These are phyloP conservation scores for Thielaviopsis ethacetica DNA, from an alignment of 2,329 filamentous ascomycete genomes.

Conservation along the genomic window DNA sequence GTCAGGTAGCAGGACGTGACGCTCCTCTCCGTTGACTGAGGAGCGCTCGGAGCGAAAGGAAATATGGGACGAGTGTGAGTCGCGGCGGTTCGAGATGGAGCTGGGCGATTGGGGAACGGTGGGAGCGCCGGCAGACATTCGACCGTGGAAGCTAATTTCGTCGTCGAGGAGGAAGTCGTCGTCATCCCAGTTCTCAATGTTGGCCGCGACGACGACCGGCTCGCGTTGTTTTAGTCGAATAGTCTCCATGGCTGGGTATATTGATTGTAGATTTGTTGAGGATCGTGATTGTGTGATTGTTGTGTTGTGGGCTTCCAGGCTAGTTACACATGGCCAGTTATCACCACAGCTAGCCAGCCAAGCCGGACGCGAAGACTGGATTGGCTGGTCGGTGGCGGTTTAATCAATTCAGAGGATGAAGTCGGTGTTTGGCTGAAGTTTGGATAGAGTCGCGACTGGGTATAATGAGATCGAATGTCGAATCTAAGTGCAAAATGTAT, in stretches of 20 bases:
- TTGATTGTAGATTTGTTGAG: not conserved
- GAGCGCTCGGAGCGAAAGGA: conserved; percentile 74
- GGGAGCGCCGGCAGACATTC: conserved; percentile 30
- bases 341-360: no score
- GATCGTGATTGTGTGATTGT: not conserved
- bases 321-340: no score
- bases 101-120: conserved; percentile 21
- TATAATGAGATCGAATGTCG: no score
- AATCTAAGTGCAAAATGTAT: no score
- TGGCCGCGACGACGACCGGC: conserved; percentile 37
- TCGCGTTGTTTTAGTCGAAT: conserved; percentile 35
- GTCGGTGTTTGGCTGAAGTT: no score
- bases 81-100: conserved; percentile 36
- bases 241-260: conserved; percentile 29
- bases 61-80: conserved; percentile 65
- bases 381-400: no score
- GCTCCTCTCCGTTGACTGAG: conserved; percentile 62
- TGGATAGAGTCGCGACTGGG: no score
- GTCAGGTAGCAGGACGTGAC: conserved; percentile 67
- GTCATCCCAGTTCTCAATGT: conserved; percentile 65
- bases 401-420: no score
- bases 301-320: not conserved
- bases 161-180: conserved; percentile 57
- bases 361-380: no score
- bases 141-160: conserved; percentile 35